Evolutionary conservation across 2,329 filamentous ascomycete species (phyloP), one percentile per base, ranked within the genome.

Genomic region (Zelopaecilomyces penicillatus): DNA sequence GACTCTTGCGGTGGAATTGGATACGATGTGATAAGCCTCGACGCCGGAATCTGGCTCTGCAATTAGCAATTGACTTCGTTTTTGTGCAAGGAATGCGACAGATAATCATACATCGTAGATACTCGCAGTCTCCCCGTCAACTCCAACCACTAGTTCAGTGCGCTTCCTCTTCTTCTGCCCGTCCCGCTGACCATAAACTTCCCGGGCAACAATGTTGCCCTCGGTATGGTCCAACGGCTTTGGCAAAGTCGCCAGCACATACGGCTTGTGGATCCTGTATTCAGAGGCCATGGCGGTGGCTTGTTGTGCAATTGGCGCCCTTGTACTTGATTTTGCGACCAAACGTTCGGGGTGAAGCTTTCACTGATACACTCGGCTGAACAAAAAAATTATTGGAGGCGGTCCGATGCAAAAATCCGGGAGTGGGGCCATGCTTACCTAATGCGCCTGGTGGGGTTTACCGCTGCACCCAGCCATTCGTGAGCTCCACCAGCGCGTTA

Each of bases 111-210:
- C 78, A 69, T 83, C 78, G 55, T 84, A 84, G 36, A 84, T 73
- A 52, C 80, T 83, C 3, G 80, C 67, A 4, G 78, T 75, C 57
- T 83, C 80, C 48, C 80, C 80, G 59, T 84, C 78, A 54, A 80
- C 73, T 19, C 80, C 80, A 29, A 83, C 76, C 7, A 73, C 75
- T 39, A 84, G 59, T 56, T 84, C 80, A 7, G 80, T 70, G 54
- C 80, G 74, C 65, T 81, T 81, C 54, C 75, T 72, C 64, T 77
- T 81, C 64, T 75, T 79, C 30, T 71, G 70, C 26, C 73, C 75
- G 41, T 74, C 68, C 52, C 71, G 69, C 58, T 76, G 75, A 50
- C 78, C 78, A 54, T 74, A 79, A 33, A 83, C 78, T 50, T 82
- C 77, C 51, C 76, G 71, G 9, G 80, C 74, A 33, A 74, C 71